Conservation (phyloP, 257 asterid species). For the Nicotiana tabacum region DNA sequence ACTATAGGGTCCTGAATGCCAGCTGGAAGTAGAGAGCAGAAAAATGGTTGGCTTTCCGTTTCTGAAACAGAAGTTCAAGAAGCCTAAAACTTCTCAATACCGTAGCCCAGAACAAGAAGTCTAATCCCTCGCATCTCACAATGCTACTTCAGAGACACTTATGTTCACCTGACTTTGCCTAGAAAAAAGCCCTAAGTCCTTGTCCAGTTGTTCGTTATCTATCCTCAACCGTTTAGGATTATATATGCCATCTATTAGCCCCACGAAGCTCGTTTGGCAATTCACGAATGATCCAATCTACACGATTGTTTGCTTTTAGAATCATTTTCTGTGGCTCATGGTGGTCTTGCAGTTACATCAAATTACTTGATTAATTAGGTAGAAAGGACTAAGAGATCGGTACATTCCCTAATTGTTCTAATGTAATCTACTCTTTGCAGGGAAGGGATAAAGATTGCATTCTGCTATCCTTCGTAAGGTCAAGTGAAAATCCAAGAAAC, state of each 20-base stretch:
- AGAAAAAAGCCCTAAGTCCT: neutral
- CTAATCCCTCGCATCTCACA: neutral
- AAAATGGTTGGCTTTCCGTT: neutral
- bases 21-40: neutral
- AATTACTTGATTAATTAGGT: neutral
- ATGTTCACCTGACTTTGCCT: neutral
- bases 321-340: neutral
- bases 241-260: neutral
- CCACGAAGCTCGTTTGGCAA: neutral
- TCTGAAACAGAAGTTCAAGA: neutral
- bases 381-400: neutral
- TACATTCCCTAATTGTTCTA: neutral
- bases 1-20: conserved; percentile 1
- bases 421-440: conserved; percentile 28
- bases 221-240: neutral
- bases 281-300: neutral
- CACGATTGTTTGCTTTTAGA: neutral
- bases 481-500: conserved; percentile 61
- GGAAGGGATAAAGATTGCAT: conserved; percentile 99
- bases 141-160: neutral
- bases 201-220: neutral
- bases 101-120: neutral
- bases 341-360: neutral
- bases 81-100: neutral
- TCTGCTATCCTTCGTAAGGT: conserved; percentile 81